Base-by-base conservation (phyloP, 345 rosid species). In the Lepidium sativum region DNA sequence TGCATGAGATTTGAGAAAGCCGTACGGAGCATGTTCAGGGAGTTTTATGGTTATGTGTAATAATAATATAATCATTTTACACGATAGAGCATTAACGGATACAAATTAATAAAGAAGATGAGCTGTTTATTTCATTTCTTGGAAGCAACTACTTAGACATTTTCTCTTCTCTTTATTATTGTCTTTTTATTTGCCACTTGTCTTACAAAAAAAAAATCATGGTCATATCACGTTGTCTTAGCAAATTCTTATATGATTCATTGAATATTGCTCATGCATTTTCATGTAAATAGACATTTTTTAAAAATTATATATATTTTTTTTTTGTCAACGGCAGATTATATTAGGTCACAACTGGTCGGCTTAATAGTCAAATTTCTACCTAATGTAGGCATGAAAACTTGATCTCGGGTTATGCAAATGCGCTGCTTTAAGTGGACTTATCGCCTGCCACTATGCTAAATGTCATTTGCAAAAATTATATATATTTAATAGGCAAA, bases 11-110 rank as follows among this genome's bases (percentile, higher is more conserved):
- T 12, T 58, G 65, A 21, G 56, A 25, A 72, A 72, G 51, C 65
- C 72, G 68, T 66, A 66, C 63, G 72, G 72, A 60, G 62, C 71
- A 72, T 72, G 71, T 65, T 65, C 39, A 33, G 76, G 70, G 71
- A 34, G 38, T 62, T 43, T 25, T 72, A 62, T 66, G 8, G 14
- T 42, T 21, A 50, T 56, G 25, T 55, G n/a, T n/a, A n/a, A n/a
- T n/a, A 39, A 10, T 39, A n/a, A 56, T 64, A 25, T 65, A 17
- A 18, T 41, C 55, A 63, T 38, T 43, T 9, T n/a, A 67, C 67
- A 72, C 71, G 71, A 72, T 35, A 66, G 32, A 1, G 68, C 77
- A 59, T 58, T 72, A 65, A 20, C 49, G 31, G 20, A 9, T 7
- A 55, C n/a, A 9, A 6, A 23, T n/a, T 20, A 0, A 31, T 4